Percentiles rank a stretch among this genome's conserved stretches.
Evolutionary conservation across 1,139 yeast genomes (phyloP).

Genomic region (Debaryomycetaceae sp.): DNA sequence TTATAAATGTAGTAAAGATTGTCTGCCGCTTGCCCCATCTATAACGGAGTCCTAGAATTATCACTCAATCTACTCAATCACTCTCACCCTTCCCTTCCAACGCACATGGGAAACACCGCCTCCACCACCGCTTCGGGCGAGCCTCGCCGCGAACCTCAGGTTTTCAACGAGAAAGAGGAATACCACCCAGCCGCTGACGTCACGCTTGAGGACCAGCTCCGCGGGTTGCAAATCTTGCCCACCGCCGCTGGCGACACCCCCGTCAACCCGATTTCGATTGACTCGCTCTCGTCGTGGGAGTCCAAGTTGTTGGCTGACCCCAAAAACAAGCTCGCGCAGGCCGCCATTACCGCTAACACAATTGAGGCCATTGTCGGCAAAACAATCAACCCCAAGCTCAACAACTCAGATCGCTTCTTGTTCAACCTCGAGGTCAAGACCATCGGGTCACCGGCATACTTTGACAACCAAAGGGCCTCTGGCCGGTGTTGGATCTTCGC

Average conservation of each 20-base stretch:
- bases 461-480: slow-evolving; percentile 66
- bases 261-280: slow-evolving; percentile 24
- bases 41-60: too few species aligned
- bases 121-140: neutral
- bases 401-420: slow-evolving; percentile 38
- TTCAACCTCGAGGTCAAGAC: slow-evolving; percentile 59
- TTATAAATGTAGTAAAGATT: too few species aligned
- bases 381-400: slow-evolving; percentile 15
- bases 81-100: too few species aligned
- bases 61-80: too few species aligned
- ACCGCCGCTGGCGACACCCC: slow-evolving; percentile 7
- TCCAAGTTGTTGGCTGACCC: slow-evolving; percentile 43
- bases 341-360: slow-evolving; percentile 51
- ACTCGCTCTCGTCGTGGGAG: slow-evolving; percentile 47
- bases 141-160: slow-evolving; percentile 4
- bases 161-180: slow-evolving; percentile 13
- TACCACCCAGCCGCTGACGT: slow-evolving; percentile 7
- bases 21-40: too few species aligned
- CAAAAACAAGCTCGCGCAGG: slow-evolving; percentile 56
- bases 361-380: slow-evolving; percentile 42
- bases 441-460: slow-evolving; percentile 58
- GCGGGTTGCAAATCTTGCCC: slow-evolving; percentile 12
- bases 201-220: slow-evolving; percentile 8
- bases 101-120: too few species aligned
- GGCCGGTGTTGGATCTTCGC: slow-evolving; percentile 93